These are phyloP conservation scores for Neoboletus brunneissimus DNA, from an alignment of 768 basidiomycete species.

Conservation along the genomic window DNA sequence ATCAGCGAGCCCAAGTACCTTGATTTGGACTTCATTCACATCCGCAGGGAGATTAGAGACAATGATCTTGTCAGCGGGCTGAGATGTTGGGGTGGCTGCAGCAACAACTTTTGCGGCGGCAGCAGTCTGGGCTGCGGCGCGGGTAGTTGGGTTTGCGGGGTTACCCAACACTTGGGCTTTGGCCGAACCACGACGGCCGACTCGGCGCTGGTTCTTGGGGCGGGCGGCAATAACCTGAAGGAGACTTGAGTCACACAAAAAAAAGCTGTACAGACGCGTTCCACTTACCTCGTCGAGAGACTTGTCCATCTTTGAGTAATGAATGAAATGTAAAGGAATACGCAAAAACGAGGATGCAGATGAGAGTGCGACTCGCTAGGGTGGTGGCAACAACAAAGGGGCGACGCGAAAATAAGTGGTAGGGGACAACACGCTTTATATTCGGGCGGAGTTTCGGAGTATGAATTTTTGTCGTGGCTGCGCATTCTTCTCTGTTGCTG, in stretches of 20 bases:
- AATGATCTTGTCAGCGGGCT: constrained; percentile 81
- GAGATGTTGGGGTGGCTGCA: constrained; percentile 38
- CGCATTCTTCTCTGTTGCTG: not conserved
- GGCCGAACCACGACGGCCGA: constrained; percentile 44
- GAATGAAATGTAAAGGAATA: not conserved
- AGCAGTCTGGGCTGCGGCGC: constrained; percentile 49
- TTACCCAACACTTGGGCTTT: constrained; percentile 64
- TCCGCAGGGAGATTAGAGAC: constrained; percentile 92
- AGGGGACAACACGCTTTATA: constrained; percentile 17
- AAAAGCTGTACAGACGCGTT: not conserved
- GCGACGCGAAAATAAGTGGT: constrained; percentile 20
- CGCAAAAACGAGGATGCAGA: not conserved
- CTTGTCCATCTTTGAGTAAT: constrained; percentile 61
- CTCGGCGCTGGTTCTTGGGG: constrained; percentile 43
- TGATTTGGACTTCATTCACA: constrained; percentile 91
- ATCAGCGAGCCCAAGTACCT: constrained; percentile 50
- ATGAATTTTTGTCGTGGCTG: constrained; percentile 5
- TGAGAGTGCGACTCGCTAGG: not conserved
- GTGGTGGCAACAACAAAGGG: constrained; percentile 30
- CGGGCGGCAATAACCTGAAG: constrained; percentile 65
- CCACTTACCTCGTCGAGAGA: constrained; percentile 76
- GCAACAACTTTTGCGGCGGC: constrained; percentile 41
- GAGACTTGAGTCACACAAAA: constrained; percentile 13
- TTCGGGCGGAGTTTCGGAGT: constrained; percentile 28
- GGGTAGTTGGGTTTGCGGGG: constrained; percentile 46